Conservation (phyloP, 108 stramenopile genomes). For the Fragilaria radians region DNA sequence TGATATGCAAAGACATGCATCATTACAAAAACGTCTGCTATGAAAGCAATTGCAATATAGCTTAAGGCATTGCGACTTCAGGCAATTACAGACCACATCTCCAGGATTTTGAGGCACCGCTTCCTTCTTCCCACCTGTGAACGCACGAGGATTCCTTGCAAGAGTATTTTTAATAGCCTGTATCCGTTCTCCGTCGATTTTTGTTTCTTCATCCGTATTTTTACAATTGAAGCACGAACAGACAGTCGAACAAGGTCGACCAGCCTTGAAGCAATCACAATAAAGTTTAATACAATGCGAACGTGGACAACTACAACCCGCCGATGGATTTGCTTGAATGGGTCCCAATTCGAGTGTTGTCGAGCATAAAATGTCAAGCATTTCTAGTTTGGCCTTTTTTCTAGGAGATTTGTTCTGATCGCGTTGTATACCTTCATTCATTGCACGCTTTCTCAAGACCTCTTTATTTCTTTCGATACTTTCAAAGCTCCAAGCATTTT, state of each 20-base stretch:
- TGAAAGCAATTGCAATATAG: constrained; percentile 92
- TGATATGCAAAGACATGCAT: constrained; percentile 39
- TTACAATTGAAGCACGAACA: constrained; percentile 51
- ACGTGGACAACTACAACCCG: constrained; percentile 82
- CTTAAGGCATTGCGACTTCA: constrained; percentile 80
- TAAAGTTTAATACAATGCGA: constrained; percentile 85
- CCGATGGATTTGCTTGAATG: constrained; percentile 23
- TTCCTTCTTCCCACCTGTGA: constrained; percentile 15
- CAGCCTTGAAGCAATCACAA: constrained; percentile 90
- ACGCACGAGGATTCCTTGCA: constrained; percentile 50
- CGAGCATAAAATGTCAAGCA: constrained; percentile 34
- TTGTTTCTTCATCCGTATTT: constrained; percentile 43
- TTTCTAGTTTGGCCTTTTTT: constrained; percentile 9
- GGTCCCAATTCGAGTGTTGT: constrained; percentile 44
- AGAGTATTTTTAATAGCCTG: constrained; percentile 47
- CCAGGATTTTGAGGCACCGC: constrained; percentile 24
- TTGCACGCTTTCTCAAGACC: too few species aligned
- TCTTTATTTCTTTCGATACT: too few species aligned
- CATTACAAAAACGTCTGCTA: constrained; percentile 46
- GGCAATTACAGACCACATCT: constrained; percentile 79
- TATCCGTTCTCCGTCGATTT: constrained; percentile 36
- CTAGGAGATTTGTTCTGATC: too few species aligned
- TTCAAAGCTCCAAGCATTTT: too few species aligned
- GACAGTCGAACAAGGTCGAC: constrained; percentile 45
- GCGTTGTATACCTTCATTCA: too few species aligned